These are phyloP conservation scores for Aspergillus sp. DNA, from an alignment of 2,329 filamentous ascomycete genomes.

Conservation along the genomic window DNA sequence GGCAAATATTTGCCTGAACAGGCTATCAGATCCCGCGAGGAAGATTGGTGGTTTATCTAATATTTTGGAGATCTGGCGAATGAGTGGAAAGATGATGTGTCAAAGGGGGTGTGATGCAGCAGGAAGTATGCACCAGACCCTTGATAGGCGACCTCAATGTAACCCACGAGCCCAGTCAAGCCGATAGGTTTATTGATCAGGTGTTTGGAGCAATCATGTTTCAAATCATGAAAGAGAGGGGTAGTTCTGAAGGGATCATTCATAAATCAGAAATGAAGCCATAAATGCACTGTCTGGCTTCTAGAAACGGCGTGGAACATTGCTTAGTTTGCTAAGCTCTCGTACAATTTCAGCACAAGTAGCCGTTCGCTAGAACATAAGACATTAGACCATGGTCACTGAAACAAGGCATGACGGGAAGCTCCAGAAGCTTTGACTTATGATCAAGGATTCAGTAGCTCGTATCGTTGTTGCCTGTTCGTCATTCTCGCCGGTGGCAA, in stretches of 20 bases:
- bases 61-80: slow-evolving; percentile 1
- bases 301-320: background rate
- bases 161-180: background rate
- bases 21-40: slow-evolving; percentile 28
- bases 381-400: too few species aligned
- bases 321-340: too few species aligned
- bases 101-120: background rate
- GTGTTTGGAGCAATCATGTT: background rate
- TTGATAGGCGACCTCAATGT: background rate
- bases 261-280: too few species aligned
- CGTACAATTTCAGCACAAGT: background rate
- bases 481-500: slow-evolving; percentile 12
- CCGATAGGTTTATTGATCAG: too few species aligned
- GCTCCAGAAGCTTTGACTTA: too few species aligned
- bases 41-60: slow-evolving; percentile 2
- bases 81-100: slow-evolving; percentile 10
- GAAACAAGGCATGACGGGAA: background rate
- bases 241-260: background rate
- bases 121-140: background rate
- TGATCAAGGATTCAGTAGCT: background rate
- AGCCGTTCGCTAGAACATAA: background rate
- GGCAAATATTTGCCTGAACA: slow-evolving; percentile 33
- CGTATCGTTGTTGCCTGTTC: slow-evolving; percentile 18
- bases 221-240: background rate
- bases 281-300: background rate